Evolutionary conservation across 75 land plant species (phyloP).

Genomic region (Sequoia sempervirens): DNA sequence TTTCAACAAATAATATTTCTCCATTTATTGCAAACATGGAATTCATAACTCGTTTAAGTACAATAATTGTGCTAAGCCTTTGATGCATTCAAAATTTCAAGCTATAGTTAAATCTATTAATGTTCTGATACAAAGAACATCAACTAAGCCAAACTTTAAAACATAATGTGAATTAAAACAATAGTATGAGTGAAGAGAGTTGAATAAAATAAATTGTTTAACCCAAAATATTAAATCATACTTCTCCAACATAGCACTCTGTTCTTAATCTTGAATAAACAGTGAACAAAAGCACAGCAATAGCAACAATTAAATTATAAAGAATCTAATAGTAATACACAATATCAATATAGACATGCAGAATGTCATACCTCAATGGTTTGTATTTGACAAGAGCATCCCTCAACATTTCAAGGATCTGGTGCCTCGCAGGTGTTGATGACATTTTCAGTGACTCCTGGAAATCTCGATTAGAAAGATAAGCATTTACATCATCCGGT

Average conservation of each 20-base stretch:
- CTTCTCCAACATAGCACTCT: not conserved
- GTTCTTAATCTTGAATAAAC: not conserved
- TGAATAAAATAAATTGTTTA: not conserved
- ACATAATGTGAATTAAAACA: not conserved
- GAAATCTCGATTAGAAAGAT: constrained; percentile 46
- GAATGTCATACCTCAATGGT: constrained; percentile 36
- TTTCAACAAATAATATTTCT: not conserved
- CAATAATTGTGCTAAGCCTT: not conserved
- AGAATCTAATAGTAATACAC: not conserved
- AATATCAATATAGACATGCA: constrained; percentile 6
- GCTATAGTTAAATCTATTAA: not conserved
- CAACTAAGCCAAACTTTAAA: not conserved
- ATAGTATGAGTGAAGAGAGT: not conserved
- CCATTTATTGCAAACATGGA: not conserved
- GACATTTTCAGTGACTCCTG: constrained; percentile 42
- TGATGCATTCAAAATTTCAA: not conserved
- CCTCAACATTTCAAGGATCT: constrained; percentile 42
- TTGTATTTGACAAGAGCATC: constrained; percentile 46
- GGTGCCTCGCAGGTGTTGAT: constrained; percentile 30
- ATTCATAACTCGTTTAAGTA: not conserved
- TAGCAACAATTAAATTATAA: not conserved
- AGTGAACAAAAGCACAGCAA: not conserved
- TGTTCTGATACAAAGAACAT: not conserved
- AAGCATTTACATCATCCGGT: constrained; percentile 50
- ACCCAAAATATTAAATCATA: not conserved